Evolutionary conservation across 129 eudicot species (phyloP).

Genomic region (Flaveria brownii): DNA sequence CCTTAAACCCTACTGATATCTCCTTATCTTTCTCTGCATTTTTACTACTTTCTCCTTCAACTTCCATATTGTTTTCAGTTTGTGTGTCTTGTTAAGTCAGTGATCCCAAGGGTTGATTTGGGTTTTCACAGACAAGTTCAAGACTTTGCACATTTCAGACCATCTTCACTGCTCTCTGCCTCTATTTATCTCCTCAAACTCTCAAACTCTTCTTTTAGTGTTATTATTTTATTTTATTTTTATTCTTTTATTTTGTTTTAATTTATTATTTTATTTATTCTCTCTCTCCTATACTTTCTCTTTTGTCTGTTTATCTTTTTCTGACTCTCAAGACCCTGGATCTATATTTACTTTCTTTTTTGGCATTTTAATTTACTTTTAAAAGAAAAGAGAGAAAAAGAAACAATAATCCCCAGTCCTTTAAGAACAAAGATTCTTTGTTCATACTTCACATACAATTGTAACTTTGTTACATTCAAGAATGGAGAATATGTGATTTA

Average conservation of each 20-base stretch:
- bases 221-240: constrained; percentile 34
- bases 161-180: constrained; percentile 70
- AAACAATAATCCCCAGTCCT: constrained; percentile 29
- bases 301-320: constrained; percentile 41
- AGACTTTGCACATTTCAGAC: constrained; percentile 76
- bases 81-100: constrained; percentile 23
- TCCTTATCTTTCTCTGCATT: constrained; percentile 36
- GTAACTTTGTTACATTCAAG: background rate
- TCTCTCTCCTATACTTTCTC: constrained; percentile 26
- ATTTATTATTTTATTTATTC: background rate
- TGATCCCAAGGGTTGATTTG: constrained; percentile 40
- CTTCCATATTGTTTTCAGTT: constrained; percentile 32
- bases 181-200: constrained; percentile 55
- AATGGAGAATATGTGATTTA: constrained; percentile 5
- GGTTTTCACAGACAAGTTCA: constrained; percentile 63
- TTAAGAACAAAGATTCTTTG: constrained; percentile 32
- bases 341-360: constrained; percentile 17
- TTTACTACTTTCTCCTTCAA: constrained; percentile 36
- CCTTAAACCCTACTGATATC: constrained; percentile 48
- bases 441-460: constrained; percentile 17
- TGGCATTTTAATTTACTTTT: background rate
- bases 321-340: constrained; percentile 30
- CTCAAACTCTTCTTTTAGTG: constrained; percentile 52
- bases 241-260: background rate
- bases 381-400: background rate